These are phyloP conservation scores for Mucor indicus DNA, from an alignment of 371 early-diverging fungal species.

Conservation along the genomic window DNA sequence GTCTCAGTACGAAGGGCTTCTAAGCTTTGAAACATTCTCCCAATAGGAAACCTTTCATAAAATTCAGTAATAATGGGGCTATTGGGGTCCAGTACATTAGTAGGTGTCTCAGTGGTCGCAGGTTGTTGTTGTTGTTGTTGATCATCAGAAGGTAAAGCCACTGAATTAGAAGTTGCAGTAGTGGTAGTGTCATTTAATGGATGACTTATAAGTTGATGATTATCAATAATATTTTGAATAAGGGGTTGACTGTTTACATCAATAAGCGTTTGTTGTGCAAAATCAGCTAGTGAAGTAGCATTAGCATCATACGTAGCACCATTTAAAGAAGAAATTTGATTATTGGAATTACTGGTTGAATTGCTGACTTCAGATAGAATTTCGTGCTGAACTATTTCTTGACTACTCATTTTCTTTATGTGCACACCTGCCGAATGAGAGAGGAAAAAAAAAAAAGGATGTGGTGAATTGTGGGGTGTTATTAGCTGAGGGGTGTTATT, in stretches of 20 bases:
- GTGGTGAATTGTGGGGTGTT: too few species aligned
- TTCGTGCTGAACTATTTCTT: too few species aligned
- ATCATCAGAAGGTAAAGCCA: not conserved
- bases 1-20: constrained; percentile 12
- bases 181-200: not conserved
- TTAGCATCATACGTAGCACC: too few species aligned
- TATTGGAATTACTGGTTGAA: too few species aligned
- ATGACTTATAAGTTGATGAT: not conserved
- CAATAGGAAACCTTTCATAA: constrained; percentile 9
- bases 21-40: constrained; percentile 5
- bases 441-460: too few species aligned
- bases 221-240: not conserved
- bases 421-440: too few species aligned
- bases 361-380: too few species aligned
- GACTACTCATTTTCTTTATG: too few species aligned
- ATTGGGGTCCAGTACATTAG: not conserved
- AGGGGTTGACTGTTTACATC: constrained; percentile 22
- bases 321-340: too few species aligned
- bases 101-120: not conserved
- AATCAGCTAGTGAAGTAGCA: not conserved
- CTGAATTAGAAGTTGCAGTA: not conserved
- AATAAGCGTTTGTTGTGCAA: constrained; percentile 11
- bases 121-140: not conserved
- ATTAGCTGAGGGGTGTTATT: too few species aligned
- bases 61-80: constrained; percentile 12